These are phyloP conservation scores for Neoboletus brunneissimus DNA, from an alignment of 768 basidiomycete species.

Conservation along the genomic window DNA sequence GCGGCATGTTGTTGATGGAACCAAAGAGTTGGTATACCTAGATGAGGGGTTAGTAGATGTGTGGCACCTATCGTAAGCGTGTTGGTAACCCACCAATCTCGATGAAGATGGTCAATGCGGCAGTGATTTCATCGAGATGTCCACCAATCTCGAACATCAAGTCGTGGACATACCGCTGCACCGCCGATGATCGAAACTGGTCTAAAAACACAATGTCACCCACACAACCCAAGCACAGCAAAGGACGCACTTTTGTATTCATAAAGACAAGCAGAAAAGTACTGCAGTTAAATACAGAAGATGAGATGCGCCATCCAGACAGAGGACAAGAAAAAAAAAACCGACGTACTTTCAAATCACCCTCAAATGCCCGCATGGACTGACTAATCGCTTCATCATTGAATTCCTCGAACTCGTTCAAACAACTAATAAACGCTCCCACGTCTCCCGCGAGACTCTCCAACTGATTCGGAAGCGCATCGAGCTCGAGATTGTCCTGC, in stretches of 20 bases:
- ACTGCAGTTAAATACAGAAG: constrained; percentile 28
- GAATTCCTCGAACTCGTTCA: constrained; percentile 56
- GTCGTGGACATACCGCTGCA: constrained; percentile 52
- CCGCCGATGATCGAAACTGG: constrained; percentile 49
- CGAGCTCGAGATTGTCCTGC: constrained; percentile 41
- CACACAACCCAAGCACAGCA: not conserved
- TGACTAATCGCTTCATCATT: constrained; percentile 48
- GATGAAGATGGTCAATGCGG: constrained; percentile 47
- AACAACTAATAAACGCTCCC: constrained; percentile 43
- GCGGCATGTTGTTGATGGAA: constrained; percentile 51
- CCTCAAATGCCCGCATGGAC: constrained; percentile 45
- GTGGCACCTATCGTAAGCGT: not conserved
- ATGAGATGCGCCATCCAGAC: not conserved
- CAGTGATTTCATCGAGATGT: constrained; percentile 48
- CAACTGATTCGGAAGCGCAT: constrained; percentile 46
- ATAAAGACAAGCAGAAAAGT: constrained; percentile 47
- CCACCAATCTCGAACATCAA: constrained; percentile 46
- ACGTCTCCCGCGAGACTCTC: constrained; percentile 45
- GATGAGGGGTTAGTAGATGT: not conserved
- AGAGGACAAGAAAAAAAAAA: not conserved
- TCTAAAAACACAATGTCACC: constrained; percentile 27
- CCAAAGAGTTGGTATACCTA: constrained; percentile 51
- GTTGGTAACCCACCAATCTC: constrained; percentile 41
- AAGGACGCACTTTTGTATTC: constrained; percentile 41
- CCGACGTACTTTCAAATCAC: constrained; percentile 42